These are phyloP conservation scores for Ceratocystis cacaofunesta DNA, from an alignment of 2,329 filamentous ascomycete genomes.

Conservation along the genomic window DNA sequence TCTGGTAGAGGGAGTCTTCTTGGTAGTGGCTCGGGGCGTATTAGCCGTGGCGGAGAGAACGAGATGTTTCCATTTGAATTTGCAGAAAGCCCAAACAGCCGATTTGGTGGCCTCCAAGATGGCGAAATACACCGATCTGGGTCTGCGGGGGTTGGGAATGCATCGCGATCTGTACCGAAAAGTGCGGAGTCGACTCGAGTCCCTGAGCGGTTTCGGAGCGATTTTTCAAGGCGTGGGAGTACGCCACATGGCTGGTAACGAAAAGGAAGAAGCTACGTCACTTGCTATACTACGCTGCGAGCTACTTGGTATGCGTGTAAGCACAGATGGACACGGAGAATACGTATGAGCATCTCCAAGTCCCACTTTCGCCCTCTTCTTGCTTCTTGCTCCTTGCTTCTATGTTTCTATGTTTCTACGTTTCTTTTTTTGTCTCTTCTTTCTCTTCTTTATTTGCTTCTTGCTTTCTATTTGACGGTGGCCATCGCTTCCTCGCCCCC, in stretches of 20 bases:
- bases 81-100: constrained; percentile 29
- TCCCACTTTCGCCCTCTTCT: no score
- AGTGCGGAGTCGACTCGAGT: neutral
- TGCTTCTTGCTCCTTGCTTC: no score
- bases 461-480: constrained; percentile 4
- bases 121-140: constrained; percentile 24
- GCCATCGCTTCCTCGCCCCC: neutral
- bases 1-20: constrained; percentile 33
- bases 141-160: constrained; percentile 24
- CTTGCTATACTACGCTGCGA: neutral
- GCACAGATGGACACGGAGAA: neutral
- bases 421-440: neutral
- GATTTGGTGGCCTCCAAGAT: constrained; percentile 47
- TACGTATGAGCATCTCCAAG: no score
- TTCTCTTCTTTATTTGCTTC: neutral
- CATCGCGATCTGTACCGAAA: neutral
- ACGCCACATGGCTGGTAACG: constrained; percentile 1
- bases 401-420: neutral
- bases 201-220: neutral
- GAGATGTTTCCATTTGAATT: constrained; percentile 15
- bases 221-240: neutral
- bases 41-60: constrained; percentile 9
- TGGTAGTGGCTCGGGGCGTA: constrained; percentile 7
- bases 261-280: no score
- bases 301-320: neutral